Conservation (phyloP, 1,284 basidiomycete genomes). For the Cutaneotrichosporon daszewskae region DNA sequence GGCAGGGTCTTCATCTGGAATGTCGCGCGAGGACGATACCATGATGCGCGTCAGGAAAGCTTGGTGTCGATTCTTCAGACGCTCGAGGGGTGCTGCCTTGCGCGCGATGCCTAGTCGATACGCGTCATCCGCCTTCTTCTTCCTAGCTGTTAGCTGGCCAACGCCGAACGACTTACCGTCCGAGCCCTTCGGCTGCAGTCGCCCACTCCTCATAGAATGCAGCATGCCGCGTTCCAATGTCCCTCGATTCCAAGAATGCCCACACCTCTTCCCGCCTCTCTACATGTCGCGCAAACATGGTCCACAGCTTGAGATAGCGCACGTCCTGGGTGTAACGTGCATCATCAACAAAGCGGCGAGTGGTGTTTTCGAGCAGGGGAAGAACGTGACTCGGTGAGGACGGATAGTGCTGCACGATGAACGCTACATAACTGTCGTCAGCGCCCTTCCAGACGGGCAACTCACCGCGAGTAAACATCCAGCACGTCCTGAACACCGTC, state of each 20-base stretch:
- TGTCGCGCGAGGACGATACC: constrained; percentile 38
- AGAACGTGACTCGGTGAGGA: constrained; percentile 63
- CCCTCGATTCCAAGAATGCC: constrained; percentile 65
- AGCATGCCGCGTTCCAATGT: constrained; percentile 71
- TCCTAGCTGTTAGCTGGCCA: constrained; percentile 48
- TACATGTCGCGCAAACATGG: constrained; percentile 66
- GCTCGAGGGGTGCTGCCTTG: constrained; percentile 72
- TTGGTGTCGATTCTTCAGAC: constrained; percentile 74
- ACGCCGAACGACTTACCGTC: constrained; percentile 55
- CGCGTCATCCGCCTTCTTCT: constrained; percentile 70
- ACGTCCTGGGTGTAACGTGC: constrained; percentile 75
- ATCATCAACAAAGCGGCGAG: constrained; percentile 71
- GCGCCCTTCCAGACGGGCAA: constrained; percentile 16
- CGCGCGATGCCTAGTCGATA: constrained; percentile 79
- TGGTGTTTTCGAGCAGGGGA: constrained; percentile 68
- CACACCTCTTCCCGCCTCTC: constrained; percentile 60
- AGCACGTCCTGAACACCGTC: constrained; percentile 48
- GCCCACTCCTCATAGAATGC: constrained; percentile 84
- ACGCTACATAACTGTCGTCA: constrained; percentile 37
- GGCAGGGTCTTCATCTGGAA: constrained; percentile 36
- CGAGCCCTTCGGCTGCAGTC: constrained; percentile 61
- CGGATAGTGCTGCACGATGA: constrained; percentile 54
- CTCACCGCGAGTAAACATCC: constrained; percentile 49
- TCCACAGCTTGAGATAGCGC: constrained; percentile 85
- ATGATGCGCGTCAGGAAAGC: constrained; percentile 73